Conservation (phyloP, 805 yeast genomes). For the Saccharomycopsis fibuligera region DNA sequence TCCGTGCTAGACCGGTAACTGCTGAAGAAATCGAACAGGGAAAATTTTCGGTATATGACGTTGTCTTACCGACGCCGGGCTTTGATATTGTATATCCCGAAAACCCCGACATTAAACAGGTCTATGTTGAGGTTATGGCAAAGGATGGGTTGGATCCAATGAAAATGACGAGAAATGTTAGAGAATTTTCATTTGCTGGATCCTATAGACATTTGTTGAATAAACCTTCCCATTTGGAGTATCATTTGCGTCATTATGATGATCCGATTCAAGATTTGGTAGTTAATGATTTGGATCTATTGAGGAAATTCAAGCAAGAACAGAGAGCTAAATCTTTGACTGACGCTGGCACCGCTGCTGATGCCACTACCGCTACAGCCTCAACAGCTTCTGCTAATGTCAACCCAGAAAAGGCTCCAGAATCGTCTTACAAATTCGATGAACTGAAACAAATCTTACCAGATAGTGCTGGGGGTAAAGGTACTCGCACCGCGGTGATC, state of each 20-base stretch:
- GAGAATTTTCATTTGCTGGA: constrained; percentile 90
- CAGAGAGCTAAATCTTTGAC: constrained; percentile 12
- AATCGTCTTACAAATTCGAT: constrained; percentile 19
- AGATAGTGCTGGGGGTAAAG: constrained; percentile 30
- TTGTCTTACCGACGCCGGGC: constrained; percentile 96
- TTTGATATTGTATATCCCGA: constrained; percentile 84
- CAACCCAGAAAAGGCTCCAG: neutral
- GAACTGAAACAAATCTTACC: constrained; percentile 12
- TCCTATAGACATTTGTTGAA: constrained; percentile 72
- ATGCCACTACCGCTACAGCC: neutral
- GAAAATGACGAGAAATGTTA: constrained; percentile 75
- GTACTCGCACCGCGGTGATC: constrained; percentile 59
- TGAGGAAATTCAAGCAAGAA: constrained; percentile 26
- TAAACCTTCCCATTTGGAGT: constrained; percentile 59
- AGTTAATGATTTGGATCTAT: constrained; percentile 66
- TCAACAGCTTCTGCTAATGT: neutral
- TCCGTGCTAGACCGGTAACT: constrained; percentile 70
- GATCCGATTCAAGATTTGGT: constrained; percentile 66
- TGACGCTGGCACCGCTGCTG: neutral
- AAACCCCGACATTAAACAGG: constrained; percentile 50
- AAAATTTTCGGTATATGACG: constrained; percentile 64
- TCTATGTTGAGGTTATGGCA: constrained; percentile 68
- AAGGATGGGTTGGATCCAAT: constrained; percentile 78
- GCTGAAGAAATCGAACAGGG: constrained; percentile 59
- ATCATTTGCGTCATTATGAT: constrained; percentile 53